Evolutionary conservation across 116 monocot genomes (phyloP), one percentile per base, ranked within the genome.

Genomic region (Phalaenopsis hybrid): DNA sequence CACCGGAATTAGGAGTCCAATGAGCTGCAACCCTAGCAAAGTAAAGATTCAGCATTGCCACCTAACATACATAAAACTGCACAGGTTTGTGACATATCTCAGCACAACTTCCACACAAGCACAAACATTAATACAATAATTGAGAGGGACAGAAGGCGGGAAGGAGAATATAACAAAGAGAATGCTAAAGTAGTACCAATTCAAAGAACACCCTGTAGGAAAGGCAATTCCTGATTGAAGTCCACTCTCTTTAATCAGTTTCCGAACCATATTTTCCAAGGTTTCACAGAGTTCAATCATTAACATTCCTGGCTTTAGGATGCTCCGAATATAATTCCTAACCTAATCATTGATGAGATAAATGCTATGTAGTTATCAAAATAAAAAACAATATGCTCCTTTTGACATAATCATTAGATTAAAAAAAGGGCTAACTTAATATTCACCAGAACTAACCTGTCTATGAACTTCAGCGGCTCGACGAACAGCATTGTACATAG

Each of bases 381-480:
- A 6, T 2, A 51, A 51, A 51, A 51, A 77, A 25, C 1, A 52
- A 77, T 4, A 48, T 5, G 28, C 4, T 51, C 51, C 49, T 52
- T 28, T 18, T 28, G 75, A 45, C 46, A 46, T 46, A 45, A n/a
- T 9, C 7, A 21, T 75, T 46, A 75, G 10, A 77, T 17, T 12
- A 52, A 52, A 77, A 15, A 52, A 77, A 77, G 13, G 41, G 44
- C 15, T 31, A 77, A 25, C 77, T 52, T 51, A 28, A 52, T 25
- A 52, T 75, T 16, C 12, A 73, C 16, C 7, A 17, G 17, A 41
- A 16, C 76, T 41, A 80, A 90, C 90, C 94, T 98, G 95, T 81
- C 98, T 85, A 87, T 98, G 98, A 91, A 98, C 98, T 98, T 98
- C 98, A 76, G 97, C 93, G 79, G 98, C 98, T 68, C 89, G 90